phyloP scores from a whole-genome alignment of 352 stramenopile genomes.

The Pythium oligandrum region DNA sequence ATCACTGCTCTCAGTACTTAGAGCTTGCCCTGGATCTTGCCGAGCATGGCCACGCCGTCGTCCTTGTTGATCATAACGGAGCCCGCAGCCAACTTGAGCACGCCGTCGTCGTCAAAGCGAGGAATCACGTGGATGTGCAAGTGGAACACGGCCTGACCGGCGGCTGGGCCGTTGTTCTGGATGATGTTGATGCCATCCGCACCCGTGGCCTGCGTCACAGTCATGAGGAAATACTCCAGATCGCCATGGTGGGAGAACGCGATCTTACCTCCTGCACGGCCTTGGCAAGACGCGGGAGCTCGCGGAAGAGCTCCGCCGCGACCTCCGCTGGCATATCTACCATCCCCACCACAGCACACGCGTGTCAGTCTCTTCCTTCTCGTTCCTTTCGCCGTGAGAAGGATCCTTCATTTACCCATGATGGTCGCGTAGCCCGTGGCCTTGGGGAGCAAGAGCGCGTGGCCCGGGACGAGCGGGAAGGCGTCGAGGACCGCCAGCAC shows the following conservation, averaged over 20 bases:
- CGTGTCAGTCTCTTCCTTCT: no score
- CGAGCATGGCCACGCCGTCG: conserved; percentile 48
- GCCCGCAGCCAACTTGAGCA: conserved; percentile 50
- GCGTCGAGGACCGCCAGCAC: conserved; percentile 80
- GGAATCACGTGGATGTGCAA: conserved; percentile 80
- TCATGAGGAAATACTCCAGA: neutral
- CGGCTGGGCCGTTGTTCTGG: conserved; percentile 70
- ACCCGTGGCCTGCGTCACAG: conserved; percentile 35
- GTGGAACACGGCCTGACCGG: conserved; percentile 76
- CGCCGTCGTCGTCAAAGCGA: conserved; percentile 52
- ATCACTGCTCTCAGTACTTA: conserved; percentile 10
- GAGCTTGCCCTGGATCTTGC: conserved; percentile 76
- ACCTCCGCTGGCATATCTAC: conserved; percentile 67
- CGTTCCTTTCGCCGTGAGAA: no score
- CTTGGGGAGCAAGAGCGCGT: conserved; percentile 77
- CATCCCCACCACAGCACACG: neutral
- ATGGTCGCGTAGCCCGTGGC: conserved; percentile 56
- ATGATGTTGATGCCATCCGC: conserved; percentile 73
- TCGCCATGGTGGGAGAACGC: neutral
- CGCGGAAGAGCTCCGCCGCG: conserved; percentile 63
- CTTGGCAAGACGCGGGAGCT: conserved; percentile 69
- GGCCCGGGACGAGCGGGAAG: conserved; percentile 60
- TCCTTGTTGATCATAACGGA: conserved; percentile 61
- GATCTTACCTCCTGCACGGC: conserved; percentile 49
- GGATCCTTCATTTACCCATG: conserved; percentile 24